Conservation (phyloP, 2,329 filamentous ascomycete species). For the Metarhizium guizhouense region DNA sequence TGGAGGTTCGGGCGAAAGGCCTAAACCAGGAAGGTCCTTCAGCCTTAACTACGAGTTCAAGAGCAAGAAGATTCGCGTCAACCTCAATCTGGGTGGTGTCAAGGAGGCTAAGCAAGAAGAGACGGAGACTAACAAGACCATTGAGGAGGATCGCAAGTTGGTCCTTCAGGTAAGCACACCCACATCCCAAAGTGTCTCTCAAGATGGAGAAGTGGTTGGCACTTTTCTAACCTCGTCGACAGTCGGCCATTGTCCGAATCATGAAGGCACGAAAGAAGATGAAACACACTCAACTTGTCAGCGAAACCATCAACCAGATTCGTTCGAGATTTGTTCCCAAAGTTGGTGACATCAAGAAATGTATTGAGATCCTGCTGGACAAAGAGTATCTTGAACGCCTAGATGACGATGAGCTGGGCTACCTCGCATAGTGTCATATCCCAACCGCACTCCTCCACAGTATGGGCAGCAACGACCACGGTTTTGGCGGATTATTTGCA, state of each 20-base stretch:
- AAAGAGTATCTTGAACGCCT: slow-evolving; percentile 97
- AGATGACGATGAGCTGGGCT: slow-evolving; percentile 89
- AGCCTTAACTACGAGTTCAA: slow-evolving; percentile 91
- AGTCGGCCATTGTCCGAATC: slow-evolving; percentile 98
- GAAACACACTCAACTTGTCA: slow-evolving; percentile 92
- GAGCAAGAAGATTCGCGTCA: slow-evolving; percentile 96
- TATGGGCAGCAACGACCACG: not conserved
- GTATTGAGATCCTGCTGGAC: slow-evolving; percentile 95
- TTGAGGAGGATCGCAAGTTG: slow-evolving; percentile 95
- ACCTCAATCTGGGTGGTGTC: slow-evolving; percentile 90
- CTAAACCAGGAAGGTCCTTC: slow-evolving; percentile 70
- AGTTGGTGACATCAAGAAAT: slow-evolving; percentile 96
- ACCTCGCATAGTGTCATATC: slow-evolving; percentile 63
- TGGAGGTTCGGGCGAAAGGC: slow-evolving; percentile 61
- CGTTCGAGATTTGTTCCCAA: slow-evolving; percentile 88
- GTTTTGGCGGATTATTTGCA: not conserved
- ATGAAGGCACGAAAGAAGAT: slow-evolving; percentile 99
- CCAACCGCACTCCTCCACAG: not conserved
- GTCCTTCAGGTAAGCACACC: slow-evolving; percentile 75
- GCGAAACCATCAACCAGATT: slow-evolving; percentile 94
- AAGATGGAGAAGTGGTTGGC: not conserved
- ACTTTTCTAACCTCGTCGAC: slow-evolving; percentile 14
- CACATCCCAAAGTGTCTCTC: not conserved
- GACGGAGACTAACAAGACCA: slow-evolving; percentile 97
- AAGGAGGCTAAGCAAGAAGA: slow-evolving; percentile 94